Evolutionary conservation across 768 basidiomycete genomes (phyloP), one percentile per base, ranked within the genome.

Genomic region (Cystobasidium tubakii): DNA sequence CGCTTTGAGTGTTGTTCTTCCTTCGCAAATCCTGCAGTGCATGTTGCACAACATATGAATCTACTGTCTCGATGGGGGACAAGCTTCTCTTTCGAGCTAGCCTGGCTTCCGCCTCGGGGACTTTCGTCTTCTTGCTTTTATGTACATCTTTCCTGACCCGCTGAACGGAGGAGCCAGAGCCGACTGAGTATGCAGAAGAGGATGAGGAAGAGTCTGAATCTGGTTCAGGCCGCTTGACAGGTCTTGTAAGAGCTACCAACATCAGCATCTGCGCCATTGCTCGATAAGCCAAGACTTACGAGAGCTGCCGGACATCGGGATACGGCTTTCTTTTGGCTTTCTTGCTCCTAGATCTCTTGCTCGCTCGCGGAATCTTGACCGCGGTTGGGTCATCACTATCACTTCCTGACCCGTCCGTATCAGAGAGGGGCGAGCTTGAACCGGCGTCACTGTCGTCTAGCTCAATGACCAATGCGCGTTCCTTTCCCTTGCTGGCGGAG

Each of bases 291-390:
- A 3, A 65, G n/a, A n/a, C 34, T 39, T 29, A 65, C 43, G 63
- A 65, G 25, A 36, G 17, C 12, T 36, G 36, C 21, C 17, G 63
- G 21, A 50, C 21, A n/a, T 17, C n/a, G n/a, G 46, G 46, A 50
- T 17, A 17, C 12, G 63, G 63, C 15, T 12, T 65, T 27, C 15
- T 1, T 21, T 53, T 67, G 7, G n/a, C 53, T 21, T 53, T 67
- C 66, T 67, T 67, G 42, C 44, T 67, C 44, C 53, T 67, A 50
- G 43, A 54, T 31, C 60, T 60, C 69, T 55, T 36, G 10, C 39
- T 71, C 4, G 54, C 33, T 13, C n/a, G n/a, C 15, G 2, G 13
- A 42, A 25, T 39, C 6, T 23, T 25, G 29, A 31, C 54, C 2
- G 25, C 29, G 6, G 27, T 23, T 23, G 12, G 10, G 55, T 55